Conservation (phyloP, 2,329 filamentous ascomycete species). For the Pseudogymnoascus sp. region DNA sequence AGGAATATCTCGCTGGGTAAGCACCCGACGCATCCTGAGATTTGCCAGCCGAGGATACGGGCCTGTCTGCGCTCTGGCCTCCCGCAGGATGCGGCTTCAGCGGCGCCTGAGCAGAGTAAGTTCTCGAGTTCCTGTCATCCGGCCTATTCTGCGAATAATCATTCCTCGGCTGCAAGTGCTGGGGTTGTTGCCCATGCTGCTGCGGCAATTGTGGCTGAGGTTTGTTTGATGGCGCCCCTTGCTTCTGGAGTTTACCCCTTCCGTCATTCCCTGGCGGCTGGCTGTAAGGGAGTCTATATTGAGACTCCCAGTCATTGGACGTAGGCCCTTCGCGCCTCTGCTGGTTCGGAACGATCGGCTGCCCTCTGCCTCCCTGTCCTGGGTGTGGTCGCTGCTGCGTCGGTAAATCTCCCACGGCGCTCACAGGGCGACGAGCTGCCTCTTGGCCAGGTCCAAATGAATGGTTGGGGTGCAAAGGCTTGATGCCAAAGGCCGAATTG, state of each 20-base stretch:
- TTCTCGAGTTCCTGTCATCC: background rate
- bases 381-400: background rate
- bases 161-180: background rate
- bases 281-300: background rate
- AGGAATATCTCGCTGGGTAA: background rate
- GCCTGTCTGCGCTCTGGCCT: background rate
- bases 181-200: background rate
- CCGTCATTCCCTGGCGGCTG: background rate
- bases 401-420: background rate
- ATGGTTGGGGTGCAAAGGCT: conserved; percentile 31
- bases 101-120: background rate
- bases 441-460: background rate
- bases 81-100: background rate
- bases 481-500: conserved; percentile 43
- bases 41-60: background rate
- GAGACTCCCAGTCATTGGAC: background rate
- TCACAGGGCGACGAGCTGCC: background rate
- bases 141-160: background rate
- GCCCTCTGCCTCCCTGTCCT: background rate
- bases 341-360: background rate
- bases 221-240: background rate
- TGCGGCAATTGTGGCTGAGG: background rate
- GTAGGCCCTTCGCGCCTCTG: background rate
- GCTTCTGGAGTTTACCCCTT: background rate
- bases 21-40: background rate